Evolutionary conservation across 73 alveolate species (phyloP).

Genomic region (Tetrahymena borealis): DNA sequence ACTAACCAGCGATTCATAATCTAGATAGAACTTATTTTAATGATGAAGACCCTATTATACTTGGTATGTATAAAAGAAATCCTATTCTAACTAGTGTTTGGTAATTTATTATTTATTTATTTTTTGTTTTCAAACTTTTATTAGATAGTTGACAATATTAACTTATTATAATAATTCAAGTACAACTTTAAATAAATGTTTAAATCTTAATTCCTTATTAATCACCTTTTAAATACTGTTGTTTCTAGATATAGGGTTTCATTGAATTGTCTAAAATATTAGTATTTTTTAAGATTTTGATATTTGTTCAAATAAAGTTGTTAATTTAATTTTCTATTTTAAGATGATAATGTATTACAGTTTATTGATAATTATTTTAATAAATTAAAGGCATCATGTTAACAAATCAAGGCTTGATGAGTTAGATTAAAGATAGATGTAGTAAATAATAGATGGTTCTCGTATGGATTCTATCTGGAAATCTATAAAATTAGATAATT

Average conservation of each 20-base stretch:
- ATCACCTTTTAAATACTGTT: too few relatives aligned
- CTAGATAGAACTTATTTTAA: background rate
- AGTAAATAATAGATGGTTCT: background rate
- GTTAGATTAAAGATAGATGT: background rate
- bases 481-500: background rate
- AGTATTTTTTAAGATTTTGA: too few relatives aligned
- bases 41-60: background rate
- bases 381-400: background rate
- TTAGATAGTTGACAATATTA: too few relatives aligned
- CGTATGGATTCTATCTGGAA: background rate
- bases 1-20: background rate
- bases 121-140: too few relatives aligned
- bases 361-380: background rate
- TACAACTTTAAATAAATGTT: too few relatives aligned
- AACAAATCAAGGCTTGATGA: background rate
- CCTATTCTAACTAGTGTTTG: background rate
- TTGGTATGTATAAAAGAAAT: background rate
- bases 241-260: too few relatives aligned
- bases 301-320: too few relatives aligned
- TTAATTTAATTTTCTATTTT: too few relatives aligned
- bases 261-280: too few relatives aligned
- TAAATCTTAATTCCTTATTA: too few relatives aligned
- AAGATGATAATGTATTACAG: too few relatives aligned
- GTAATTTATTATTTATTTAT: background rate
- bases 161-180: too few relatives aligned